Conservation (phyloP, 2,329 filamentous ascomycete genomes). For the Curvularia eragrostidis region DNA sequence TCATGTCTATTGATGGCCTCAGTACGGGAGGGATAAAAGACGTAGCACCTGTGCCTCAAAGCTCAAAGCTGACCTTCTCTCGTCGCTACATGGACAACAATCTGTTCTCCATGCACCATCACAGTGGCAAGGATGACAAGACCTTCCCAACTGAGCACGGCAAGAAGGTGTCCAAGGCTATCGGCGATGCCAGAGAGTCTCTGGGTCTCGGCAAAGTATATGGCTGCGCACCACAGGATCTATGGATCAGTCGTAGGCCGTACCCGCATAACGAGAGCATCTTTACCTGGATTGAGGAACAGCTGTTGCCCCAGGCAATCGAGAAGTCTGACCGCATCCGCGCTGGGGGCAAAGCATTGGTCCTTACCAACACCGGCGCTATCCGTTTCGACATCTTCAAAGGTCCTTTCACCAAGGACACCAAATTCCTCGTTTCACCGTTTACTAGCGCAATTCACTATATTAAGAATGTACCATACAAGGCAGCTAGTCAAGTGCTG, state of each 20-base stretch:
- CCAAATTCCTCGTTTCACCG: constrained; percentile 83
- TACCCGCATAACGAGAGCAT: constrained; percentile 79
- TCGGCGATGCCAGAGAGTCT: constrained; percentile 70
- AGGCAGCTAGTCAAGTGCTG: constrained; percentile 72
- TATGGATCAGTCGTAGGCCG: constrained; percentile 81
- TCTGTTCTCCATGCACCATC: constrained; percentile 80
- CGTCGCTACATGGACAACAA: constrained; percentile 95
- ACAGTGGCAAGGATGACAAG: constrained; percentile 73
- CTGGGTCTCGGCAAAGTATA: constrained; percentile 75
- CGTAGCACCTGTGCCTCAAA: constrained; percentile 22
- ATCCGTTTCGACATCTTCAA: constrained; percentile 96
- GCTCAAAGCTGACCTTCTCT: constrained; percentile 64
- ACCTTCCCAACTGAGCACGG: constrained; percentile 81
- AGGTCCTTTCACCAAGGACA: constrained; percentile 87
- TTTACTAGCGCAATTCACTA: constrained; percentile 82
- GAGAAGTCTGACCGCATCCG: constrained; percentile 49
- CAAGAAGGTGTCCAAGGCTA: constrained; percentile 72
- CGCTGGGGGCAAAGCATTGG: constrained; percentile 68
- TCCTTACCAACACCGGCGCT: constrained; percentile 86
- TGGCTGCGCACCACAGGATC: constrained; percentile 81
- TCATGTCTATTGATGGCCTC: constrained; percentile 81
- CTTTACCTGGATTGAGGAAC: constrained; percentile 77
- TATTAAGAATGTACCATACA: constrained; percentile 81
- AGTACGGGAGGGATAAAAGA: constrained; percentile 50
- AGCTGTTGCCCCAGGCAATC: constrained; percentile 74